Base-by-base conservation (phyloP, 129 eudicot genomes). In the Sambucus nigra region DNA sequence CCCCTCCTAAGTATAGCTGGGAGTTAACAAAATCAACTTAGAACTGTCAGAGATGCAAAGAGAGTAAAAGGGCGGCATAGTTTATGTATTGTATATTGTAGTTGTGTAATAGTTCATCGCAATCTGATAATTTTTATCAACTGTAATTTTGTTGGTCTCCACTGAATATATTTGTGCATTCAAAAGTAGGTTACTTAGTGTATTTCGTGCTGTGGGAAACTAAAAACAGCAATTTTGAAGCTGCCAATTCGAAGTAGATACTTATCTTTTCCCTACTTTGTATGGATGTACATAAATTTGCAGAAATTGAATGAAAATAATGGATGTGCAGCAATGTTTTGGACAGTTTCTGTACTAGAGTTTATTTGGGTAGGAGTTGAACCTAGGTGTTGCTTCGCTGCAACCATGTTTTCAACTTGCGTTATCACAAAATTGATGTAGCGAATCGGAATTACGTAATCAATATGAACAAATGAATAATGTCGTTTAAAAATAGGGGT, bases 1-100 rank as follows among this genome's bases (percentile, higher is more conserved):
- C 39, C 38, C 21, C 40, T 50, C 42, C 12, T 13, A 52, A 56
- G 61, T 28, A 38, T n/a, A 51, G 38, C 28, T 9, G 9, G 14
- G 29, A 21, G 63, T 70, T 41, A 49, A 67, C 47, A 66, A 23
- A 23, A 35, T 41, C 44, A 14, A 31, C 27, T 25, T 44, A 23
- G 41, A 26, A 45, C 35, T 5, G 40, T 17, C 4, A 47, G 61
- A 60, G 59, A 33, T 38, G 25, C 60, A 54, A 20, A 31, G 53
- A 61, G 65, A 27, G 23, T 22, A 13, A 57, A 57, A 4, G 15
- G 54, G 60, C 32, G 27, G 32, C 67, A 41, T 59, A 53, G 55
- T 68, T 46, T 50, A 55, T 64, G 55, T 48, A 60, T 53, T 67
- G 69, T 72, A 64, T 62, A 68, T 59, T 35, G 18, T 44, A 45